A percentile compares a stretch with the other conserved stretches of the same genome.
Conservation (phyloP, 2,329 filamentous ascomycete genomes). For the Claviceps sp. region DNA sequence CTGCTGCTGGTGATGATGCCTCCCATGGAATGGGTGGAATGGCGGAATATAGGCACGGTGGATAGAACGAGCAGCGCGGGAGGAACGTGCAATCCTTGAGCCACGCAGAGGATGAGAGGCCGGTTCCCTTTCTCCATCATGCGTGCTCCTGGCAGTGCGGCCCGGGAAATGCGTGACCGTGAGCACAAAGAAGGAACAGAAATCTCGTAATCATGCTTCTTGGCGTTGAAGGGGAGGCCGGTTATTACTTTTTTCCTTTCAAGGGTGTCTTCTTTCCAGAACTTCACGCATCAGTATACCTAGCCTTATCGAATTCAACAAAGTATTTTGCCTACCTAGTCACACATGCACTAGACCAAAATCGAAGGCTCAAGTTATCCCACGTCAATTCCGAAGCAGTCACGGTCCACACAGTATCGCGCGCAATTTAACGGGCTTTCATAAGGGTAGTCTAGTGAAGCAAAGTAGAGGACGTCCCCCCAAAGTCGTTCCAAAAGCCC, state of each 20-base stretch:
- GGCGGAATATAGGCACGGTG: conserved; percentile 31
- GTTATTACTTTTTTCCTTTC: neutral
- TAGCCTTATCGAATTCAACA: neutral
- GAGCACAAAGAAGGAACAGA: neutral
- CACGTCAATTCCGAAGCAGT: too few relatives aligned
- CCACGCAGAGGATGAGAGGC: conserved; percentile 20
- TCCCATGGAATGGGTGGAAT: conserved; percentile 48
- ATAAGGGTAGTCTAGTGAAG: too few relatives aligned
- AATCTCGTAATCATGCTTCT: neutral
- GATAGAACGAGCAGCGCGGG: conserved; percentile 2
- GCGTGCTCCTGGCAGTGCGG: conserved; percentile 38
- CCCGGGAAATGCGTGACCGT: conserved; percentile 13
- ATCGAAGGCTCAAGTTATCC: too few relatives aligned
- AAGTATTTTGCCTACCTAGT: neutral
- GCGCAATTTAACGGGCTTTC: too few relatives aligned
- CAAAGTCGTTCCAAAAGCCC: too few relatives aligned
- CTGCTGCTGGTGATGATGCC: conserved; percentile 30
- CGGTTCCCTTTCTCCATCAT: conserved; percentile 32
- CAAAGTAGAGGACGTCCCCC: too few relatives aligned
- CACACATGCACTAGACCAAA: too few relatives aligned
- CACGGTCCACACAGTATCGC: too few relatives aligned
- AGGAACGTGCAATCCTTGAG: conserved; percentile 15
- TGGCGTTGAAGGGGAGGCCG: neutral
- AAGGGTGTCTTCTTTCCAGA: neutral
- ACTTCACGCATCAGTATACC: neutral